Evolutionary conservation across 1,284 basidiomycete genomes (phyloP).

Genomic region (Malassezia japonica): DNA sequence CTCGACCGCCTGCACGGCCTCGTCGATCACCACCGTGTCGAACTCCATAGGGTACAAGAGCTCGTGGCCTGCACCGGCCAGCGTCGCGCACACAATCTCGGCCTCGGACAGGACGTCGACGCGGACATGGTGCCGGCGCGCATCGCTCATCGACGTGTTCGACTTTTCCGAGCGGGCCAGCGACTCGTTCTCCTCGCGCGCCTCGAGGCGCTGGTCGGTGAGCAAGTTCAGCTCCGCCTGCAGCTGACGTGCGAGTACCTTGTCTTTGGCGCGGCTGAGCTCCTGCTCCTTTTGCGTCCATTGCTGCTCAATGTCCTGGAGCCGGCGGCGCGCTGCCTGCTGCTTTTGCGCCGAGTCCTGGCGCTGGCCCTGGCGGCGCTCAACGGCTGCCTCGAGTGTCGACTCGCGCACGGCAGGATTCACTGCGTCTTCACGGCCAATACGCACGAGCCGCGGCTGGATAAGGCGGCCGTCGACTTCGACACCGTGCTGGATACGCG

Average conservation of each 20-base stretch:
- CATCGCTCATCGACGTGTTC: neutral
- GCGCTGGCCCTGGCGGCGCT: conserved; percentile 12
- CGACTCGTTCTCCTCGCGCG: conserved; percentile 6
- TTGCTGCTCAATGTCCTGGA: neutral
- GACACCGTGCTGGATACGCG: conserved; percentile 71
- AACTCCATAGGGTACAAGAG: conserved; percentile 74
- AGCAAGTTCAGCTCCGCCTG: conserved; percentile 8
- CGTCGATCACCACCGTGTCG: conserved; percentile 93
- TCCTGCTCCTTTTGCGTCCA: neutral
- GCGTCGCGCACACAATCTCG: conserved; percentile 86
- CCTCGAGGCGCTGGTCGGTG: conserved; percentile 8
- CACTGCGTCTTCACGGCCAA: conserved; percentile 71
- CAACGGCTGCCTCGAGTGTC: conserved; percentile 59
- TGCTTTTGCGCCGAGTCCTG: neutral
- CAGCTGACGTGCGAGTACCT: neutral
- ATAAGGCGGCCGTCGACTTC: conserved; percentile 56
- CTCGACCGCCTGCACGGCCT: conserved; percentile 95
- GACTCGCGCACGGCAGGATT: conserved; percentile 75
- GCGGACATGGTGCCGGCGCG: conserved; percentile 1
- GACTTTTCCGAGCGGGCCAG: conserved; percentile 5
- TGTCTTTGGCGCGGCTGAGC: neutral
- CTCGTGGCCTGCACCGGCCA: conserved; percentile 79
- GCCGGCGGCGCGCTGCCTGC: neutral
- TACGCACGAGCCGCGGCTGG: conserved; percentile 71
- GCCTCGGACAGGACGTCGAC: conserved; percentile 51